Evolutionary conservation across 2,329 filamentous ascomycete genomes (phyloP), one percentile per base, ranked within the genome.

Genomic region (Phaeosphaeria sp.): DNA sequence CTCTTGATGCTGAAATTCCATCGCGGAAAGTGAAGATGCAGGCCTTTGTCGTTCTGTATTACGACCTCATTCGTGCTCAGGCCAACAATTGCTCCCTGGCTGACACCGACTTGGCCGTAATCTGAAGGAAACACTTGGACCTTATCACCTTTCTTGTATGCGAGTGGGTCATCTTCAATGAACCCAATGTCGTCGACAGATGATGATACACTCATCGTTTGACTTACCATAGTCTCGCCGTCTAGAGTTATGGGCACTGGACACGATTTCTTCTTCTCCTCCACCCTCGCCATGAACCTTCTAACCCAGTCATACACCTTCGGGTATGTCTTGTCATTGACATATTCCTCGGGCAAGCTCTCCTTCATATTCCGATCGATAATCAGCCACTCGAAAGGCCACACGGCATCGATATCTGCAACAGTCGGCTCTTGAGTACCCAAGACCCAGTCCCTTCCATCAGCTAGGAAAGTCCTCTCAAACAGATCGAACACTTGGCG

Each of bases 361-460:
- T 65, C 13, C 83, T 82, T 47, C 90, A 78, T 11, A 3, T 51
- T 51, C 2, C 55, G 59, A 41, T 75, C 71, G 27, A 75, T 77
- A 2, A 76, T 72, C 1, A 91, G 74, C 90, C 90, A 92, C 73
- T 89, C 83, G 63, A 92, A 83, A 0, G 84, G 82, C 87, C 87
- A 91, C 13, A 89, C 77, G 76, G 81, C 86, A 77, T 92, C 87
- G 58, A 92, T 86, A 72, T 93, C 90, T 3, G 85, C 87, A 60
- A 91, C 72, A 1, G 80, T 82, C 1, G 87, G 85, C 18, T 74
- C 72, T 2, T 81, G 68, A 1, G 81, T 84, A 11, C 78, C 80
- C 13, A 89, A 75, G 9, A 92, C 76, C 89, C 89, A 92, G 2
- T 83, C 72, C 54, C 89, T 81, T n/a, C 86, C 88, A 75, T 92